phyloP scores from a whole-genome alignment of 2,329 filamentous ascomycete species.

The Colletotrichum lupini region DNA sequence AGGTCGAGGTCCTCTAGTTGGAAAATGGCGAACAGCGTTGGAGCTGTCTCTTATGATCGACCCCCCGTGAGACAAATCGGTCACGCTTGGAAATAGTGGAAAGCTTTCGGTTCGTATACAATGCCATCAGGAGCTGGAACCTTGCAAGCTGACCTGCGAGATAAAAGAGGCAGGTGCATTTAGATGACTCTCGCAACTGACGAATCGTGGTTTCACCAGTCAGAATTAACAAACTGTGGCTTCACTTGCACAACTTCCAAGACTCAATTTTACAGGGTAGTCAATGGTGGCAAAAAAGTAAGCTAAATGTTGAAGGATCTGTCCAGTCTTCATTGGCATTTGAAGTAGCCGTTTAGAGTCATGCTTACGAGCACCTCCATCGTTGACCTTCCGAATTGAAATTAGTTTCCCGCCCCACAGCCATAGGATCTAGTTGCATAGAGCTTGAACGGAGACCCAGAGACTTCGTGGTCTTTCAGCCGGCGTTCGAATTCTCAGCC shows the following conservation, averaged over 20 bases:
- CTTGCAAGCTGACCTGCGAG: not conserved
- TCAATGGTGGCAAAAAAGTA: not conserved
- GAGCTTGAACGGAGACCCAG: not conserved
- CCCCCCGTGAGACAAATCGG: not conserved
- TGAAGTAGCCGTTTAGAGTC: not conserved
- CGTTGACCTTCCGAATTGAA: conserved; percentile 23
- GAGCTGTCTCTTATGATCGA: not conserved
- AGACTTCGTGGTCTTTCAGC: not conserved
- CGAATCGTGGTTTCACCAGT: not conserved
- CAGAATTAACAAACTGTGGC: not conserved
- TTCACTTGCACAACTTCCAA: not conserved
- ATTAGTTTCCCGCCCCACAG: conserved; percentile 18
- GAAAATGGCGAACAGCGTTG: too few relatives aligned
- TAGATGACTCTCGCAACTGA: not conserved
- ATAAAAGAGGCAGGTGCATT: conserved; percentile 31
- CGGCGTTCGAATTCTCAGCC: not conserved
- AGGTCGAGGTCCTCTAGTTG: not conserved
- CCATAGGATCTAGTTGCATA: not conserved
- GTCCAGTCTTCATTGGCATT: not conserved
- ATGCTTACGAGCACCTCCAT: too few relatives aligned
- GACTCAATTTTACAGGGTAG: too few relatives aligned
- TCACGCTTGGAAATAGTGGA: not conserved
- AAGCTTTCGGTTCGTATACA: not conserved
- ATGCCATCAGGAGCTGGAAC: not conserved
- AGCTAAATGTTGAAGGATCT: not conserved